A percentile compares a stretch with the other conserved stretches of the same genome.
These are phyloP conservation scores for Alternaria arborescens DNA, from an alignment of 2,329 filamentous ascomycete species.

Conservation along the genomic window DNA sequence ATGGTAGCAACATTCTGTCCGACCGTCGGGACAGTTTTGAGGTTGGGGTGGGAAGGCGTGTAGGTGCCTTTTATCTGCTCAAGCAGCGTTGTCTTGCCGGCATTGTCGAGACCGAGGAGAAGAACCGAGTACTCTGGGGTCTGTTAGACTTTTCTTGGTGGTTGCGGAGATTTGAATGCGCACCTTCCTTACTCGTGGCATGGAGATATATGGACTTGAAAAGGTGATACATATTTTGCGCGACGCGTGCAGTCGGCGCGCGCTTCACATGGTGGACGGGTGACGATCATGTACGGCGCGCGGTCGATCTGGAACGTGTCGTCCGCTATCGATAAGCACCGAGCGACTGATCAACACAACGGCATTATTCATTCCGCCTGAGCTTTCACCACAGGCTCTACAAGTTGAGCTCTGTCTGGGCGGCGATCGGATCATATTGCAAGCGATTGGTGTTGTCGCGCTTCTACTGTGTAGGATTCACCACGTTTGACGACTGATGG, in stretches of 20 bases:
- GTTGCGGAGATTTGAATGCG: constrained; percentile 1
- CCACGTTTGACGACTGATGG: too few species aligned
- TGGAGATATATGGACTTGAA: constrained; percentile 94
- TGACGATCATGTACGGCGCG: constrained; percentile 6
- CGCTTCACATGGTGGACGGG: constrained; percentile 28
- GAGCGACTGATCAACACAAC: neutral
- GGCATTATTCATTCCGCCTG: neutral
- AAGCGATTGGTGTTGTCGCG: neutral
- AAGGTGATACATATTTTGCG: constrained; percentile 83
- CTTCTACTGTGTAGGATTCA: neutral
- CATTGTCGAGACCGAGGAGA: constrained; percentile 95
- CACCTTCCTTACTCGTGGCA: constrained; percentile 95
- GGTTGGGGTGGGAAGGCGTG: constrained; percentile 71
- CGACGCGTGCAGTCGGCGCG: constrained; percentile 18
- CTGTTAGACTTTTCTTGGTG: constrained; percentile 9
- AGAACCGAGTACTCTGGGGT: constrained; percentile 90
- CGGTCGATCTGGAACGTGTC: constrained; percentile 13
- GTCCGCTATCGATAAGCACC: constrained; percentile 21
- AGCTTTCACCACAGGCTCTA: too few species aligned
- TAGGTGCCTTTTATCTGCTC: constrained; percentile 94
- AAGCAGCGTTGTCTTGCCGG: constrained; percentile 97
- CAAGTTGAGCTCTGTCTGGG: neutral
- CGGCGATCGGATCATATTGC: neutral
- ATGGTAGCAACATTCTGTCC: constrained; percentile 97
- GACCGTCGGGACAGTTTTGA: constrained; percentile 93